Evolutionary conservation across 352 stramenopile species (phyloP).

Genomic region (Aphanomyces invadans): DNA sequence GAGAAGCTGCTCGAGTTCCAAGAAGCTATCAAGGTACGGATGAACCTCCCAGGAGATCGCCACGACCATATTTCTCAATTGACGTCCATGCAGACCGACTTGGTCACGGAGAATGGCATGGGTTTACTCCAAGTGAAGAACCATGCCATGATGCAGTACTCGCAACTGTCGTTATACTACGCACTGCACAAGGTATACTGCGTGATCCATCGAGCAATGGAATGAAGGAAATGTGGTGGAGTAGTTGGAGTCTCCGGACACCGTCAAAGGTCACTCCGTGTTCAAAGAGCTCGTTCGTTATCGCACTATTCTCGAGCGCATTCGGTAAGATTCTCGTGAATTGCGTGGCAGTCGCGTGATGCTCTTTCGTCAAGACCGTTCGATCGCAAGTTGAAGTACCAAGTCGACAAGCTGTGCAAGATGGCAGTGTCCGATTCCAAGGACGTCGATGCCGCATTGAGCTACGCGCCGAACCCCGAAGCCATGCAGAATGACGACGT

Average conservation of each 20-base stretch:
- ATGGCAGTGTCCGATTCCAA: constrained; percentile 67
- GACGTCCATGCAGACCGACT: constrained; percentile 35
- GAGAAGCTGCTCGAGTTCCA: constrained; percentile 23
- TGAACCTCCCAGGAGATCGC: not conserved
- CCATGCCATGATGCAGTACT: constrained; percentile 78
- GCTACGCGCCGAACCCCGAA: constrained; percentile 73
- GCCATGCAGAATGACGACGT: constrained; percentile 49
- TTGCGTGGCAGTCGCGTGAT: not conserved
- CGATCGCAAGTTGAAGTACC: constrained; percentile 84
- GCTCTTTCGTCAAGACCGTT: constrained; percentile 35
- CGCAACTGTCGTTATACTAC: constrained; percentile 83
- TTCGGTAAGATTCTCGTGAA: constrained; percentile 37
- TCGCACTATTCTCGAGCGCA: constrained; percentile 74
- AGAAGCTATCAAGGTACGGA: constrained; percentile 4
- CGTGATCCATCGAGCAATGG: no score
- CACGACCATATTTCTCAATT: not conserved
- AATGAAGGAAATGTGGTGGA: not conserved
- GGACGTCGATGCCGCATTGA: constrained; percentile 66
- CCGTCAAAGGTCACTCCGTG: constrained; percentile 65
- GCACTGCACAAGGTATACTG: constrained; percentile 55
- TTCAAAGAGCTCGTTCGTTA: constrained; percentile 83
- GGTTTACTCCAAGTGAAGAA: constrained; percentile 83
- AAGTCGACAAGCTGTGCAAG: constrained; percentile 88
- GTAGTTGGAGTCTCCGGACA: constrained; percentile 57
- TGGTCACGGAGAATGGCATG: constrained; percentile 58